Evolutionary conservation across 805 yeast species (phyloP).

Genomic region (Candida nitratophila): DNA sequence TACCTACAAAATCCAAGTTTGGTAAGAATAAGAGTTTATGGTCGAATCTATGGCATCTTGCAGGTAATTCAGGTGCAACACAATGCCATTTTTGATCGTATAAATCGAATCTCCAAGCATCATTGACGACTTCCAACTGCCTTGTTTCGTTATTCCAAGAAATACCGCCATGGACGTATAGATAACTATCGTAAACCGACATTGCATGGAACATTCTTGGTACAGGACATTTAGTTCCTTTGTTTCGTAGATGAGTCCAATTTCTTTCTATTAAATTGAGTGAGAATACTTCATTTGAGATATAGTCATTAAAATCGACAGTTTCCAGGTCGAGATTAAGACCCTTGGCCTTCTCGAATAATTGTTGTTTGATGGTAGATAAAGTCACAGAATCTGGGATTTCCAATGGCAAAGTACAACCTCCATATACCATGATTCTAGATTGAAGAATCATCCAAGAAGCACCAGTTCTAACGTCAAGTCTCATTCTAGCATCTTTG

Average conservation of each 20-base stretch:
- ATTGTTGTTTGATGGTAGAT: constrained; percentile 30
- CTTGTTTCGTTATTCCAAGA: constrained; percentile 29
- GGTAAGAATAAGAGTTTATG: constrained; percentile 42
- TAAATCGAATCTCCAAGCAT: constrained; percentile 62
- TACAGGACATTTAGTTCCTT: constrained; percentile 21
- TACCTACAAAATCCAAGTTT: constrained; percentile 29
- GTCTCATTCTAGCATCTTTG: constrained; percentile 42
- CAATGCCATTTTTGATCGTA: constrained; percentile 47
- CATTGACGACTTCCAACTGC: constrained; percentile 45
- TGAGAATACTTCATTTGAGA: constrained; percentile 60
- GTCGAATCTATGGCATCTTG: constrained; percentile 32
- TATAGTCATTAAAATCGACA: constrained; percentile 25
- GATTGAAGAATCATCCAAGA: constrained; percentile 53
- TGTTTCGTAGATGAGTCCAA: constrained; percentile 42
- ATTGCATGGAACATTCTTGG: constrained; percentile 59
- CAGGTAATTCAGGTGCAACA: constrained; percentile 27
- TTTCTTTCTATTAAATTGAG: constrained; percentile 49
- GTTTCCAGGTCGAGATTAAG: constrained; percentile 2
- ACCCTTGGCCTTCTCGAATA: constrained; percentile 26
- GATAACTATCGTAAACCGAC: constrained; percentile 37
- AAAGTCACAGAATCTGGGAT: constrained; percentile 31
- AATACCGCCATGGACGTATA: constrained; percentile 65
- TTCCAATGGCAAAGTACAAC: constrained; percentile 52
- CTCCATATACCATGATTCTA: constrained; percentile 60
- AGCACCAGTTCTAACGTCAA: constrained; percentile 65